Evolutionary conservation across 257 asterid species (phyloP).

Genomic region (Capsicum pubescens): DNA sequence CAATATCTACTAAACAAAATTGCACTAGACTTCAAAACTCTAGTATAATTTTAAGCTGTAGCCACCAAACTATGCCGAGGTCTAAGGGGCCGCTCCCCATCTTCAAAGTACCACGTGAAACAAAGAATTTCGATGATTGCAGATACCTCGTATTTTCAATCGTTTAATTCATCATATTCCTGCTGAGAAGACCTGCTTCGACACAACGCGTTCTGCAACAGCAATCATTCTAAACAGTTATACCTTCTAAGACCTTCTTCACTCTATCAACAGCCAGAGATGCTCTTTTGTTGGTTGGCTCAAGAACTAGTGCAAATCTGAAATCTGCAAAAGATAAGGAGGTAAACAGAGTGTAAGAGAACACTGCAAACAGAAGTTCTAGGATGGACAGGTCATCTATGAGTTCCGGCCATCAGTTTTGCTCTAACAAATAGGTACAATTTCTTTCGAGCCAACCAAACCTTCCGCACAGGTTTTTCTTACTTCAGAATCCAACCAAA

Average conservation of each 20-base stretch:
- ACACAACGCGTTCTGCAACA: background rate
- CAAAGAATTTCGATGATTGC: background rate
- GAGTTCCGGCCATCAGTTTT: background rate
- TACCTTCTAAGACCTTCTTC: conserved; percentile 45
- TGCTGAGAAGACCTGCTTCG: conserved; percentile 15
- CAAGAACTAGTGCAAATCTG: conserved; percentile 80
- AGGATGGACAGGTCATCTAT: conserved; percentile 18
- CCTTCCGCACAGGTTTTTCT: background rate
- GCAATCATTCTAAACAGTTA: conserved; percentile 24
- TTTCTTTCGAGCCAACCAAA: background rate
- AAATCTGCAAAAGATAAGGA: conserved; percentile 62
- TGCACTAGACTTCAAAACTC: conserved; percentile 26
- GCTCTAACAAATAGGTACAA: background rate
- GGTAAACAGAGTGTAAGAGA: background rate
- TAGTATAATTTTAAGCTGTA: background rate
- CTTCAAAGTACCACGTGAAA: background rate
- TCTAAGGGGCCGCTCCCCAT: background rate
- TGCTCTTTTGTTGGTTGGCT: conserved; percentile 97
- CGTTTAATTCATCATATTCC: background rate
- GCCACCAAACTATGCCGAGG: conserved; percentile 3
- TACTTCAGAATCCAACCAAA: background rate
- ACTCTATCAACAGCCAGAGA: conserved; percentile 71
- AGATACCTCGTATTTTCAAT: background rate
- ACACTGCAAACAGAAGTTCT: background rate
- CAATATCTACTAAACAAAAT: conserved; percentile 23